Base-by-base conservation (phyloP, 73 alveolate genomes). In the Tetrahymena malaccensis region DNA sequence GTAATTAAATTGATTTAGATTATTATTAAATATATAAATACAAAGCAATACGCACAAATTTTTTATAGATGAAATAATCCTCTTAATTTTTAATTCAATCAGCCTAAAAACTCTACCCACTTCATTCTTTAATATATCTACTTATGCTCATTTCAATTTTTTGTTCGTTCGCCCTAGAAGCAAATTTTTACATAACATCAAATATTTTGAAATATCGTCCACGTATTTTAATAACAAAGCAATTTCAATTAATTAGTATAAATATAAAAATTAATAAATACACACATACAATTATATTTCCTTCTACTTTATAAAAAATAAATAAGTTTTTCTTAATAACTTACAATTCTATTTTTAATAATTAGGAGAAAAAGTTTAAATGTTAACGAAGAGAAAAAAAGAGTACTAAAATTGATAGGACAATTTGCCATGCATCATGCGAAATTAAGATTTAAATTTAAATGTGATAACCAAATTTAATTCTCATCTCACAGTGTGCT, bases 321-420 rank as follows among this genome's bases (percentile, higher is more conserved):
- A 55, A 55, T 55, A 19, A 55, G 7, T 58, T 58, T 31, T 10
- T 58, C n/a, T 4, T 15, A 1, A 8, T 21, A n/a, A 15, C 16
- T 17, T 31, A 58, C 22, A 58, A 58, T 27, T 70, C 37, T 31
- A 19, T 70, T 70, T 27, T 70, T 25, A 50, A 50, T 15, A 70
- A 70, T 19, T 70, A 70, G 89, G 31, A 85, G 94, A 70, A 40
- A 89, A 50, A 94, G 93, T 10, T 34, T 95, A 33, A 95, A 95
- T 95, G 94, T 85, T 35, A 34, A 38, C 34, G 97, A 95, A 22
- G 97, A 95, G 43, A 95, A 95, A 57, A 95, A 95, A 55, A 37
- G 94, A 34, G 85, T 95, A 43, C 38, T 50, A 7, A 21, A 89
- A 34, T 85, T 95, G 31, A 43, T 89, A 21, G 93, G 94, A 58